Base-by-base conservation (phyloP, 768 basidiomycete species). In the Hygrocybe punicea region DNA sequence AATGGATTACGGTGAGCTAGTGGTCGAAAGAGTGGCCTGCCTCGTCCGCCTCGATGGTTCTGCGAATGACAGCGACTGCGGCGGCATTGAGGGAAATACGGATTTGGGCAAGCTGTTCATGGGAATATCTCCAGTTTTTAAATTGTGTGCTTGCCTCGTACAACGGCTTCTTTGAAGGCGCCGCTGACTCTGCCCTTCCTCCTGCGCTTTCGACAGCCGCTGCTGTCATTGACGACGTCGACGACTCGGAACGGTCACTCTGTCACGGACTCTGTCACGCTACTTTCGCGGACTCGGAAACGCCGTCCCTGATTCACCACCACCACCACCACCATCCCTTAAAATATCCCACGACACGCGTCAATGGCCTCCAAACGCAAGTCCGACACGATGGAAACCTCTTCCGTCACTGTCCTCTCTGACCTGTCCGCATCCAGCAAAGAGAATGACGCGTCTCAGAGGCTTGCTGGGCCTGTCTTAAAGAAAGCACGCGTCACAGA, bases 101-200 rank as follows among this genome's bases (percentile, higher is more conserved):
- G 44, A 86, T 81, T 13, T 76, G 63, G 6, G 66, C 73, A 3
- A 99, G 81, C 54, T 82, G 76, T 46, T 85, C 80, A 13, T 78
- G 73, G 0, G 94, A 93, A 70, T 87, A 97, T 51, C 94, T 77
- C 97, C 97, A 99, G 68, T 94, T 85, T 55, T 78, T 83, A 73
- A 78, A 91, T 65, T 93, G 91, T 0, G 89, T 90, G 63, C 89
- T 90, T 39, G 78, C 81, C 64, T 92, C 84, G 62, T 91, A 94
- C 2, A 90, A 67, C 0, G 88, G 74, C 56, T 58, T 73, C 69
- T 74, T 73, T 54, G 56, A 36, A 54, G 64, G 58, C 21, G 21
- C 10, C 4, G 37, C 21, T n/a, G 35, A 13, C 5, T 33, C 19
- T 11, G 23, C 13, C 40, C 52, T 23, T 42, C 21, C n/a, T n/a